Conservation (phyloP, 192 early-diverging fungal species). For the Allomyces macrogynus region DNA sequence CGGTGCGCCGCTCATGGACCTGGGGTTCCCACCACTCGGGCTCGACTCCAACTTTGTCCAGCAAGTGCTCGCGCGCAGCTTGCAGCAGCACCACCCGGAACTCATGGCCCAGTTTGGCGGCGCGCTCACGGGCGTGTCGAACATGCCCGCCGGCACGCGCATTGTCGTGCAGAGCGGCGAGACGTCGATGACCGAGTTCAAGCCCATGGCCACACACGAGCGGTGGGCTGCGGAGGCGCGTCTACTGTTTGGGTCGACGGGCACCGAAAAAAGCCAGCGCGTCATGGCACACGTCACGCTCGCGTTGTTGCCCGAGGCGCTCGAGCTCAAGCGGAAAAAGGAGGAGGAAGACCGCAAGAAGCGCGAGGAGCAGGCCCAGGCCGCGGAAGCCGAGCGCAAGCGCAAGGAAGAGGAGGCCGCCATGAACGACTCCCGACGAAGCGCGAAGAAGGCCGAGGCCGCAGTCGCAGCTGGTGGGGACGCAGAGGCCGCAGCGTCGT, state of each 20-base stretch:
- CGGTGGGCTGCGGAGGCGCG: background rate
- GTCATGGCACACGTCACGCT: background rate
- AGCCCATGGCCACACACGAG: background rate
- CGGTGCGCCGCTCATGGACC: too few species aligned
- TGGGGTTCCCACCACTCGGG: too few species aligned
- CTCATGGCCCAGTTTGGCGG: too few species aligned
- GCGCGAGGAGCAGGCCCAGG: background rate
- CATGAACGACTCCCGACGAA: constrained; percentile 7
- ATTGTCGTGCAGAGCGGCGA: background rate
- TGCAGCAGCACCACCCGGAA: too few species aligned
- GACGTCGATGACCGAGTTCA: background rate
- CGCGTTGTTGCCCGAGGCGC: constrained; percentile 1
- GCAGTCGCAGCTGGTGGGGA: constrained; percentile 10
- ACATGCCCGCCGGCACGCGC: background rate
- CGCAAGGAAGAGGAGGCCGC: constrained; percentile 4
- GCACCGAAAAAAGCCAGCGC: background rate
- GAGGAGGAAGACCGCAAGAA: constrained; percentile 4
- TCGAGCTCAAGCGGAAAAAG: background rate
- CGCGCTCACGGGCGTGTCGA: too few species aligned
- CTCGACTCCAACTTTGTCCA: too few species aligned
- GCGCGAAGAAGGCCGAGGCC: constrained; percentile 14
- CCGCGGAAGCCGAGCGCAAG: constrained; percentile 5
- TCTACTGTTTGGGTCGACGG: background rate
- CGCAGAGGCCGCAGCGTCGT: constrained; percentile 10
- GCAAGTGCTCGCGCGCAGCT: too few species aligned